phyloP scores from a whole-genome alignment of 1,284 basidiomycete species.

The Moesziomyces sp. region DNA sequence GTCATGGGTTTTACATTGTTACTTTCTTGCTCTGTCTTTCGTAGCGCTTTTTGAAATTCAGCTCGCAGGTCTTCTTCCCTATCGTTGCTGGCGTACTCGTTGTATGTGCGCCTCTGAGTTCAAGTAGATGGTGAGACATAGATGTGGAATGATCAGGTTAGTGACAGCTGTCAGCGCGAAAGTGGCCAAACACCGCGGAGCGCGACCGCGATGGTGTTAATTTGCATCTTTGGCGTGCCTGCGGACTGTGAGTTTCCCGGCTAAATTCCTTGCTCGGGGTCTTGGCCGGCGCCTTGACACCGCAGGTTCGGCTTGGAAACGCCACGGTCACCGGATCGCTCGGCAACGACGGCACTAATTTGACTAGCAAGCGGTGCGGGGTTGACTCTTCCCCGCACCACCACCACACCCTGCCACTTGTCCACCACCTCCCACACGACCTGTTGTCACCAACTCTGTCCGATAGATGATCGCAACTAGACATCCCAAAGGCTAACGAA shows the following conservation, averaged over 20 bases:
- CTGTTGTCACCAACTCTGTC: too few relatives aligned
- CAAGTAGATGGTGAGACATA: too few relatives aligned
- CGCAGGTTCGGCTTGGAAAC: background rate
- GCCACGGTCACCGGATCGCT: background rate
- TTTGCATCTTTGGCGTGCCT: background rate
- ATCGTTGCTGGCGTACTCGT: background rate
- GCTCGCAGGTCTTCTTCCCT: background rate
- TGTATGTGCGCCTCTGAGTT: too few relatives aligned
- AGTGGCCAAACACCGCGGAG: background rate
- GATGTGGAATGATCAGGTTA: too few relatives aligned
- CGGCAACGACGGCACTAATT: background rate
- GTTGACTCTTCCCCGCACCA: background rate
- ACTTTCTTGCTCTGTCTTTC: background rate
- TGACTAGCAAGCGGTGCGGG: background rate
- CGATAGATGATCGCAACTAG: too few relatives aligned
- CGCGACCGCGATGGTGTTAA: background rate
- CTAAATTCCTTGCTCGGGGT: background rate
- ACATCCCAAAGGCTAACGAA: too few relatives aligned
- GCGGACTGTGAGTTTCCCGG: background rate
- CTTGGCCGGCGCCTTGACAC: background rate
- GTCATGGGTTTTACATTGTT: constrained; percentile 9
- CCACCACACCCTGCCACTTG: background rate
- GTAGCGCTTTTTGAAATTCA: background rate
- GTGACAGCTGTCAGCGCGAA: background rate
- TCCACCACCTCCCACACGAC: background rate